Evolutionary conservation across 2,329 filamentous ascomycete species (phyloP), one percentile per base, ranked within the genome.

Genomic region (Phyllosticta capitalensis): DNA sequence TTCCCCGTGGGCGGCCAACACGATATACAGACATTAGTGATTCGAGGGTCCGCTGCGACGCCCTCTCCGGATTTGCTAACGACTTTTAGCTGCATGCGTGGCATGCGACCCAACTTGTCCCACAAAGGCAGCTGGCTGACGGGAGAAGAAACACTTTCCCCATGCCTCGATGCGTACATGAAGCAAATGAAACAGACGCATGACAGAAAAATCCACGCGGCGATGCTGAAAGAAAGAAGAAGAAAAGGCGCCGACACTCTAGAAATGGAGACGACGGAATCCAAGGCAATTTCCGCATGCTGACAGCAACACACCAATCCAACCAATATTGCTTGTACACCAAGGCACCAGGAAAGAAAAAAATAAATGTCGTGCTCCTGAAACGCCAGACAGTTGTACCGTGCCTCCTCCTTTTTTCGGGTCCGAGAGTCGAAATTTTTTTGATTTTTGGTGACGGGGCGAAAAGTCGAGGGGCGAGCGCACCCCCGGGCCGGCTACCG

Each of bases 261-360:
- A 24, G 49, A 51, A 38, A 38, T 38, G 30, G 30, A 38, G 49
- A 51, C 49, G 49, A 51, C 22, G n/a, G 19, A 24, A 20, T 24
- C 49, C 22, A 51, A 20, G 49, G 49, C 49, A 21, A 10, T 48
- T 38, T 59, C 52, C 52, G 50, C 52, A 54, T 52, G 52, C 57
- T 52, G 20, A 38, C 45, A 17, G n/a, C 52, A 17, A 22, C 51
- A 52, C 57, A 30, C 51, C 10, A 20, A 50, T 56, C 54, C 53
- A 56, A 52, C 58, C 58, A 55, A 56, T 55, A 56, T 56, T 60
- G 30, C 58, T 60, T 60, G 58, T 60, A 60, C 58, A 60, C 54
- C 58, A 60, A 60, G 52, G 38, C 57, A 45, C 57, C 48, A n/a
- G n/a, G 57, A 51, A 17, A 54, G 28, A 52, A 22, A 52, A 51